Conservation (phyloP, 805 yeast species). For the Clavispora fructus region DNA sequence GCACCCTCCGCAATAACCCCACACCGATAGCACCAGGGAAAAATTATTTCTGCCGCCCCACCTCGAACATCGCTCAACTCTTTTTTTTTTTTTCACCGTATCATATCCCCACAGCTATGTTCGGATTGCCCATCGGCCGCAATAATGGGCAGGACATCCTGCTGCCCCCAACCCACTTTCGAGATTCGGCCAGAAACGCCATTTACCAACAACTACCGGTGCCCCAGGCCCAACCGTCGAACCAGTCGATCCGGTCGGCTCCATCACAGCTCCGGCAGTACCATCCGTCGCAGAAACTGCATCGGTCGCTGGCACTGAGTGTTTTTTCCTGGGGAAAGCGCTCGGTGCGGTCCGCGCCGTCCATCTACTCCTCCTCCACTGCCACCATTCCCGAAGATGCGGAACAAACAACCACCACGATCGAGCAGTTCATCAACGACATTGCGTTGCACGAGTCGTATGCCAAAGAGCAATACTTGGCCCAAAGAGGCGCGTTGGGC, state of each 20-base stretch:
- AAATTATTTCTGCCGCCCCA: background rate
- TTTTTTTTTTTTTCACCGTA: background rate
- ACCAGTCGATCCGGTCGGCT: slow-evolving; percentile 36
- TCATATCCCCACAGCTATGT: slow-evolving; percentile 3
- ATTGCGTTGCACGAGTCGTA: slow-evolving; percentile 33
- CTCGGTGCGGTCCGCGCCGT: slow-evolving; percentile 40
- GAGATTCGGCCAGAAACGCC: slow-evolving; percentile 39
- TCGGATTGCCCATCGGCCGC: slow-evolving; percentile 14
- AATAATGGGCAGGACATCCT: slow-evolving; percentile 8
- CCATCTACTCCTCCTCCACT: slow-evolving; percentile 35
- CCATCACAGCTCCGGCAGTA: slow-evolving; percentile 25
- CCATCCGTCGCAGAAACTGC: slow-evolving; percentile 19
- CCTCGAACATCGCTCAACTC: background rate
- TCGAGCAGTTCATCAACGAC: slow-evolving; percentile 41
- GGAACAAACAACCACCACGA: slow-evolving; percentile 37
- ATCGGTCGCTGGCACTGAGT: slow-evolving; percentile 32
- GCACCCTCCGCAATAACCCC: background rate
- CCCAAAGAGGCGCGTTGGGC: slow-evolving; percentile 3
- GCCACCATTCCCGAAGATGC: slow-evolving; percentile 43
- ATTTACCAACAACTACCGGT: slow-evolving; percentile 39
- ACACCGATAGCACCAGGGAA: background rate
- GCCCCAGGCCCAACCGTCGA: slow-evolving; percentile 19
- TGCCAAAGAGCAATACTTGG: slow-evolving; percentile 14
- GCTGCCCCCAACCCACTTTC: slow-evolving; percentile 35
- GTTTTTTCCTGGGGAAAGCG: slow-evolving; percentile 33